These are phyloP conservation scores for Calonectria pseudoturangicola DNA, from an alignment of 2,329 filamentous ascomycete genomes.

Conservation along the genomic window DNA sequence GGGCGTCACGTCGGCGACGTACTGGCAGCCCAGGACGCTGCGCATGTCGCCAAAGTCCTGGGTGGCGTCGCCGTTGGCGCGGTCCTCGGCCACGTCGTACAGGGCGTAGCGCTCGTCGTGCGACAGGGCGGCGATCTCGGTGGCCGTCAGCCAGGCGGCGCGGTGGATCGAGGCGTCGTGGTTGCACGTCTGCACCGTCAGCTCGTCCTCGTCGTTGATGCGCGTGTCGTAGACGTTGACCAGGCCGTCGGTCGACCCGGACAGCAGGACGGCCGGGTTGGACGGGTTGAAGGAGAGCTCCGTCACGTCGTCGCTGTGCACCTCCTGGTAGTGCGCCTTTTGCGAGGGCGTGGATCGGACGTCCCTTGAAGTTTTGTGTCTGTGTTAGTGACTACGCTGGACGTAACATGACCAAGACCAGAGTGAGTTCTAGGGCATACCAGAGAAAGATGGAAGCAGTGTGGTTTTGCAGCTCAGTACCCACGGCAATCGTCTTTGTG, in stretches of 20 bases:
- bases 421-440: slow-evolving; percentile 61
- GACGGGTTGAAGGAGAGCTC: slow-evolving; percentile 76
- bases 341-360: slow-evolving; percentile 69
- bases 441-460: slow-evolving; percentile 77
- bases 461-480: slow-evolving; percentile 82
- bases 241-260: slow-evolving; percentile 86
- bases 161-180: slow-evolving; percentile 84
- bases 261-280: slow-evolving; percentile 78
- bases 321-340: slow-evolving; percentile 75
- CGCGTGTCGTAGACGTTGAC: slow-evolving; percentile 85
- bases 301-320: slow-evolving; percentile 81
- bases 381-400: slow-evolving; percentile 7
- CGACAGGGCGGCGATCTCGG: slow-evolving; percentile 82
- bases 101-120: slow-evolving; percentile 87
- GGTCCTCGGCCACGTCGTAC: slow-evolving; percentile 80
- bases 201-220: slow-evolving; percentile 84
- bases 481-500: slow-evolving; percentile 79
- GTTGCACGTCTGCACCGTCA: slow-evolving; percentile 86
- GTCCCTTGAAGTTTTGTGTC: slow-evolving; percentile 71
- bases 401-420: neutral
- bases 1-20: slow-evolving; percentile 80
- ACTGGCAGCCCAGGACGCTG: slow-evolving; percentile 80
- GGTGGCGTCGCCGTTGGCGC: slow-evolving; percentile 74
- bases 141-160: slow-evolving; percentile 79
- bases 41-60: slow-evolving; percentile 82